A percentile compares a stretch with the other conserved stretches of the same genome.
Evolutionary conservation across 192 early-diverging fungal genomes (phyloP).

Genomic region (Funneliformis geosporum): DNA sequence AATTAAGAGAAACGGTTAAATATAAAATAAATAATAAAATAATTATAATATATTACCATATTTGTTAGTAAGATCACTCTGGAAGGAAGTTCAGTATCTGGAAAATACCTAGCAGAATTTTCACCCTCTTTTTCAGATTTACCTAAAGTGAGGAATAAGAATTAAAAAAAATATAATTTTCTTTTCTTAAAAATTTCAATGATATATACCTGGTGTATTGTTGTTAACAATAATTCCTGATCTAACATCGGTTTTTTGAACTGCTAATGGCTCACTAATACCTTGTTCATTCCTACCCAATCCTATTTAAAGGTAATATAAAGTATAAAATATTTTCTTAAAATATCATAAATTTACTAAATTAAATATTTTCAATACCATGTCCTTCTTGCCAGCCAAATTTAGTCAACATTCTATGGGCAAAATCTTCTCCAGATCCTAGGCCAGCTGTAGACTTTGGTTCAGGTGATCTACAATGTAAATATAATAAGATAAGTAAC

Average conservation of each 20-base stretch:
- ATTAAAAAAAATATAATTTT: background rate
- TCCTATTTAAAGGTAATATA: slow-evolving; percentile 7
- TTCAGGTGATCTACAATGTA: slow-evolving; percentile 21
- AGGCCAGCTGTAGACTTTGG: background rate
- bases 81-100: slow-evolving; percentile 32
- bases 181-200: background rate
- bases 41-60: slow-evolving; percentile 48
- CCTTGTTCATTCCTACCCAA: slow-evolving; percentile 46
- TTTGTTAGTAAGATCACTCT: slow-evolving; percentile 68
- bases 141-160: background rate
- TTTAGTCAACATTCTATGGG: slow-evolving; percentile 41
- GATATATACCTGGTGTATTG: background rate
- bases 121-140: background rate
- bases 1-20: background rate
- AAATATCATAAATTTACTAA: background rate
- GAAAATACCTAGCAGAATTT: background rate
- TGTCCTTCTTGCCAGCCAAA: slow-evolving; percentile 51
- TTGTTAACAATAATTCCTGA: slow-evolving; percentile 40
- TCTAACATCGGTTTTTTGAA: slow-evolving; percentile 39
- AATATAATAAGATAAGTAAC: background rate
- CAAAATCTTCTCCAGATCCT: slow-evolving; percentile 31
- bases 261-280: slow-evolving; percentile 39
- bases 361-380: slow-evolving; percentile 21
- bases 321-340: background rate
- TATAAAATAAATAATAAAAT: background rate